These are phyloP conservation scores for Saccharomycopsis microspora DNA, from an alignment of 805 yeast species.

Conservation along the genomic window DNA sequence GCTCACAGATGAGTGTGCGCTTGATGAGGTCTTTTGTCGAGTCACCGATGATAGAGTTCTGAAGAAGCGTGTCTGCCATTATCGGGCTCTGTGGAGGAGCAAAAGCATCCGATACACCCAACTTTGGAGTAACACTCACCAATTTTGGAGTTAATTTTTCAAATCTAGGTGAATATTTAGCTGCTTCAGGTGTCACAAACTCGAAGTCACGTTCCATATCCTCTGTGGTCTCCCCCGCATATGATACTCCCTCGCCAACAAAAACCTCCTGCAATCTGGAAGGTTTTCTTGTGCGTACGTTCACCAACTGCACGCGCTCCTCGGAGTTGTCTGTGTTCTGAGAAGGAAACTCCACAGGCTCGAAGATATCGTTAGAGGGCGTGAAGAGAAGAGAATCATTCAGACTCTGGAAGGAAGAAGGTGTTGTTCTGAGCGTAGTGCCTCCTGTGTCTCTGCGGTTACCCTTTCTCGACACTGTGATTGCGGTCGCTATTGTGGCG, in stretches of 20 bases:
- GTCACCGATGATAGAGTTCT: conserved; percentile 9
- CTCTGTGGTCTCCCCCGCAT: conserved; percentile 8
- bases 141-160: neutral
- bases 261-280: conserved; percentile 3
- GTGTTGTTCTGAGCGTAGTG: neutral
- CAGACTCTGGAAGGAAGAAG: conserved; percentile 6
- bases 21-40: conserved; percentile 10
- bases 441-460: neutral
- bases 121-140: neutral
- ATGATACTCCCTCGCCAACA: neutral
- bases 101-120: neutral
- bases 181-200: conserved; percentile 7
- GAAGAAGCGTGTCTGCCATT: conserved; percentile 2
- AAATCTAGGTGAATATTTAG: neutral
- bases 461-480: neutral
- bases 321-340: conserved; percentile 8
- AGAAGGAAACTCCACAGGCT: conserved; percentile 5
- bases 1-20: conserved; percentile 6
- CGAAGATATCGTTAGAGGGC: conserved; percentile 12
- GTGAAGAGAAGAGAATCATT: conserved; percentile 8
- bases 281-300: neutral
- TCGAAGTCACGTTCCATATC: conserved; percentile 14
- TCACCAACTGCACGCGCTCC: neutral
- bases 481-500: neutral
- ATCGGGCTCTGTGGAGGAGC: neutral